These are phyloP conservation scores for Yamadazyma atmosphaerica DNA, from an alignment of 1,139 yeast species.

Conservation along the genomic window DNA sequence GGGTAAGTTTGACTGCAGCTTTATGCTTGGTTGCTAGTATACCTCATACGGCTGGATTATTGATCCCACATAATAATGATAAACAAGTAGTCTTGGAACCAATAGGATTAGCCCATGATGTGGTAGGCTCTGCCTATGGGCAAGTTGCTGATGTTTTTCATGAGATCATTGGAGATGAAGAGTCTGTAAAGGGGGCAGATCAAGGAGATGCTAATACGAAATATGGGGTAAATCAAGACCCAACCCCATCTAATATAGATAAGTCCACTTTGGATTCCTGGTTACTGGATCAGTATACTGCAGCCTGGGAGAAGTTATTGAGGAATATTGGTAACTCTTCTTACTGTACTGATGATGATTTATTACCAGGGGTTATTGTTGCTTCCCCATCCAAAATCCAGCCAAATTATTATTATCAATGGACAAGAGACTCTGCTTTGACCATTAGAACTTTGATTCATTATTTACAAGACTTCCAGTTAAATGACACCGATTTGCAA, in stretches of 20 bases:
- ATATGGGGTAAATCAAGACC: background rate
- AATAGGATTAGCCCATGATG: background rate
- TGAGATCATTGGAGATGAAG: background rate
- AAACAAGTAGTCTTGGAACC: background rate
- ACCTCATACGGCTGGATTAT: background rate
- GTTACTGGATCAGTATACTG: conserved; percentile 50
- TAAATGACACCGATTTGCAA: conserved; percentile 22
- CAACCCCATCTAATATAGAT: conserved; percentile 4
- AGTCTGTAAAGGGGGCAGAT: background rate
- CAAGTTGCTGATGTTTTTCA: background rate
- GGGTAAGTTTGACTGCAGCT: background rate
- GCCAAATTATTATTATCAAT: conserved; percentile 85
- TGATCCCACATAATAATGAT: background rate
- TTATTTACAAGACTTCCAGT: conserved; percentile 29
- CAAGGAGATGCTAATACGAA: background rate
- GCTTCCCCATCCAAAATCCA: conserved; percentile 73
- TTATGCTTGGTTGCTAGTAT: background rate
- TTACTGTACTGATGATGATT: conserved; percentile 20
- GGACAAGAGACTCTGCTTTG: conserved; percentile 91
- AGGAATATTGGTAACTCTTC: conserved; percentile 54
- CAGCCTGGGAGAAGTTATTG: conserved; percentile 56
- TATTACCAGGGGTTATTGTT: conserved; percentile 67
- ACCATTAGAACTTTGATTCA: conserved; percentile 68
- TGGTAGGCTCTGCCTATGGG: background rate
- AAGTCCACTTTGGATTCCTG: conserved; percentile 51